These are phyloP conservation scores for Silybum marianum DNA, from an alignment of 129 eudicot species.

Conservation along the genomic window DNA sequence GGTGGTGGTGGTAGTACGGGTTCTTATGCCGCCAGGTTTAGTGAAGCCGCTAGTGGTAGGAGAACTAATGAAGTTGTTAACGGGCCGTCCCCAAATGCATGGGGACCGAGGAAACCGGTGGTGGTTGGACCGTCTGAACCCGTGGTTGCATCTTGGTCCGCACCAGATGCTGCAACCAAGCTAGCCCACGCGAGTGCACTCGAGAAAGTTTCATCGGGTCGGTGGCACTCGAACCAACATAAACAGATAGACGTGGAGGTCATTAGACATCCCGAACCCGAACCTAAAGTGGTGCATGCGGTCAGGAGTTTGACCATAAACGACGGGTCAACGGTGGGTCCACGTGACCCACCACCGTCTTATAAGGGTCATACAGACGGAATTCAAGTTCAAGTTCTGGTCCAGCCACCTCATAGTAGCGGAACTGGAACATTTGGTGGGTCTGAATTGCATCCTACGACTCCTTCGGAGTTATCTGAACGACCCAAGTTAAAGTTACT, in stretches of 20 bases:
- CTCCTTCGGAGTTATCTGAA: slow-evolving; percentile 50
- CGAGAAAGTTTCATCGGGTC: slow-evolving; percentile 87
- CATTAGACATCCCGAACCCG: slow-evolving; percentile 50
- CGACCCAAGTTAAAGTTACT: slow-evolving; percentile 84
- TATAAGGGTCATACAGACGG: slow-evolving; percentile 40
- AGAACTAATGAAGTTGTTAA: slow-evolving; percentile 32
- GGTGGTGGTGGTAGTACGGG: slow-evolving; percentile 16
- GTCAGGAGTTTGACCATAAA: slow-evolving; percentile 41
- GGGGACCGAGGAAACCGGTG: slow-evolving; percentile 72
- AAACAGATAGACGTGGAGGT: slow-evolving; percentile 66
- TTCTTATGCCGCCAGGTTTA: slow-evolving; percentile 55
- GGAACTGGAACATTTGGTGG: slow-evolving; percentile 28
- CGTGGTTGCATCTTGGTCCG: slow-evolving; percentile 57
- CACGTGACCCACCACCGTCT: slow-evolving; percentile 35
- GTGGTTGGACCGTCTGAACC: slow-evolving; percentile 42
- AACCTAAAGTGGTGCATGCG: slow-evolving; percentile 15
- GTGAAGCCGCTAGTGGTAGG: slow-evolving; percentile 36
- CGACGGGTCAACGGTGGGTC: slow-evolving; percentile 38
- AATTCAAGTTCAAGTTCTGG: slow-evolving; percentile 23
- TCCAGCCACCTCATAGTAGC: slow-evolving; percentile 30
- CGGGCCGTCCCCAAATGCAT: slow-evolving; percentile 65
- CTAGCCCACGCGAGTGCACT: slow-evolving; percentile 95
- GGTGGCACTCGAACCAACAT: slow-evolving; percentile 83
- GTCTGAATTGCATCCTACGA: slow-evolving; percentile 27
- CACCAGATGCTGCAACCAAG: slow-evolving; percentile 69